Evolutionary conservation across 2,329 filamentous ascomycete species (phyloP).

Genomic region (Fusarium sp.): DNA sequence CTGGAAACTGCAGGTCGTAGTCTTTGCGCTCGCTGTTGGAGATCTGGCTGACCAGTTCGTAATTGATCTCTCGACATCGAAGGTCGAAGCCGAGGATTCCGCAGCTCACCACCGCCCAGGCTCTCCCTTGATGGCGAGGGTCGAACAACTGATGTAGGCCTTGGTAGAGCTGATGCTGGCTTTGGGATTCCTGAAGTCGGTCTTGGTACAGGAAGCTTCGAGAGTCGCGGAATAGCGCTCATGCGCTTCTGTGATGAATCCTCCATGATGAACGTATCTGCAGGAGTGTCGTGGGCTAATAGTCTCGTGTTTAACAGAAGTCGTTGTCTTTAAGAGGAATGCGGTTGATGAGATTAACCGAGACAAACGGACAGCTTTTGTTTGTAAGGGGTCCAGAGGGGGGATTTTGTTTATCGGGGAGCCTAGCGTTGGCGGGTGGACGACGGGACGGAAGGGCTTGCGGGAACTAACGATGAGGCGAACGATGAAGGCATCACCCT

Average conservation of each 20-base stretch:
- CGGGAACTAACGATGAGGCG: conserved; percentile 32
- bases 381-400: conserved; percentile 22
- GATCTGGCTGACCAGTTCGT: conserved; percentile 32
- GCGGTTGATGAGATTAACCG: not conserved
- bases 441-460: conserved; percentile 33
- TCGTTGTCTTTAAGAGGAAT: conserved; percentile 21
- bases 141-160: conserved; percentile 43
- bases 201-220: conserved; percentile 50
- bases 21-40: conserved; percentile 50
- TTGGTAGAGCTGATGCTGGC: conserved; percentile 37
- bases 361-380: conserved; percentile 1
- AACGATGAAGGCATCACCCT: not conserved
- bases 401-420: conserved; percentile 9
- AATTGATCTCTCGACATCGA: conserved; percentile 54
- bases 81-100: conserved; percentile 53
- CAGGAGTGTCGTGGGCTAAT: not conserved
- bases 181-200: conserved; percentile 47
- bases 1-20: conserved; percentile 52
- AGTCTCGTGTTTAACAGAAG: not conserved
- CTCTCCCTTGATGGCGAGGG: conserved; percentile 44
- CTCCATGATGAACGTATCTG: conserved; percentile 42
- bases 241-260: conserved; percentile 48
- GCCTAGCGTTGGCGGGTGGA: conserved; percentile 43
- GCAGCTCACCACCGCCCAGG: conserved; percentile 45
- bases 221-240: conserved; percentile 50